Evolutionary conservation across 2,329 filamentous ascomycete species (phyloP).

Genomic region (Zymoseptoria tritici): DNA sequence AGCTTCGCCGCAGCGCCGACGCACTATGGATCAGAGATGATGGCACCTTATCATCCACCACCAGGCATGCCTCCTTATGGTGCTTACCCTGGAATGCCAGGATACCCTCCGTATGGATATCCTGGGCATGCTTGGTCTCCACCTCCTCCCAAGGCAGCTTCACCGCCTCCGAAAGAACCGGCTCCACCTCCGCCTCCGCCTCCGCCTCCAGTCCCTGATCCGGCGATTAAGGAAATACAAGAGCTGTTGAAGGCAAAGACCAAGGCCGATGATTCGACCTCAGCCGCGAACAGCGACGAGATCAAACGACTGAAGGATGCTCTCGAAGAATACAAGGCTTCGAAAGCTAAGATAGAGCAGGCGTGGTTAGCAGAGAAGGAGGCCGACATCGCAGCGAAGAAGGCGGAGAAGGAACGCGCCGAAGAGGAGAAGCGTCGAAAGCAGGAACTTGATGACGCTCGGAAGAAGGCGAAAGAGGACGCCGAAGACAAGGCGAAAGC

Average conservation of each 20-base stretch:
- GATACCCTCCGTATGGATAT: conserved; percentile 15
- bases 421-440: conserved; percentile 45
- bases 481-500: conserved; percentile 28
- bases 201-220: conserved; percentile 11
- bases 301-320: conserved; percentile 32
- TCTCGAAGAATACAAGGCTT: conserved; percentile 37
- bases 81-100: conserved; percentile 14
- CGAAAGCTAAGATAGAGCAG: conserved; percentile 23
- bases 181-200: conserved; percentile 4
- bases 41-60: conserved; percentile 20
- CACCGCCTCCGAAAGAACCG: conserved; percentile 19
- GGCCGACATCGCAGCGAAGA: conserved; percentile 24
- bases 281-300: conserved; percentile 20
- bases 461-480: conserved; percentile 36
- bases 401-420: conserved; percentile 33
- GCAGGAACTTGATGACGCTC: conserved; percentile 33
- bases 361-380: conserved; percentile 22
- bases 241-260: conserved; percentile 17
- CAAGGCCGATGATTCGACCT: conserved; percentile 12
- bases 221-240: conserved; percentile 18
- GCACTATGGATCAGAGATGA: conserved; percentile 24
- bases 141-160: conserved; percentile 16
- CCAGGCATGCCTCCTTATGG: conserved; percentile 15
- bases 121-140: conserved; percentile 14
- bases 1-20: conserved; percentile 23